Percentiles rank a stretch among this genome's conserved stretches.
Conservation (phyloP, 805 yeast species). For the Kuraishia cidri region DNA sequence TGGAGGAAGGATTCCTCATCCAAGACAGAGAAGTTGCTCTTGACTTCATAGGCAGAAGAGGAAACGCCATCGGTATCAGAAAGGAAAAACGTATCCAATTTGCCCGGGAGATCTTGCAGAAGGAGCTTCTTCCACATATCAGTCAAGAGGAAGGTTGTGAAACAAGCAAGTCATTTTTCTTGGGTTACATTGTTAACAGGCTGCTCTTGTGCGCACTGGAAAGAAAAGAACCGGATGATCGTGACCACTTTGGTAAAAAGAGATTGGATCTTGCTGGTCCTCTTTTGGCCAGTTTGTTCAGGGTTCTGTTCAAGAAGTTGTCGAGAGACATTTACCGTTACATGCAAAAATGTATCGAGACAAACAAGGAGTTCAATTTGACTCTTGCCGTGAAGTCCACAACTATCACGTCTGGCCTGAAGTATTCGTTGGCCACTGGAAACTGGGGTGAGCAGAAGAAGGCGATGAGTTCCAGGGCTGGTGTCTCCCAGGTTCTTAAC, state of each 20-base stretch:
- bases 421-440: conserved; percentile 97
- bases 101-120: conserved; percentile 93
- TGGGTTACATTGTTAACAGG: conserved; percentile 97
- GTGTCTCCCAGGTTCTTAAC: conserved; percentile 97
- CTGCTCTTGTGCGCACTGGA: conserved; percentile 91
- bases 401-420: conserved; percentile 94
- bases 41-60: conserved; percentile 97
- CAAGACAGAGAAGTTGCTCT: conserved; percentile 98
- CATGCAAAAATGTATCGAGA: conserved; percentile 98
- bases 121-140: conserved; percentile 94
- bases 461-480: conserved; percentile 98
- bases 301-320: conserved; percentile 87
- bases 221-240: conserved; percentile 96
- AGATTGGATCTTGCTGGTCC: conserved; percentile 99
- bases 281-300: conserved; percentile 86
- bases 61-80: conserved; percentile 91
- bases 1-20: conserved; percentile 96
- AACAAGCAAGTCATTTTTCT: conserved; percentile 91
- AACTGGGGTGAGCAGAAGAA: conserved; percentile 99
- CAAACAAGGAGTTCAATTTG: conserved; percentile 93
- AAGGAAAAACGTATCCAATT: conserved; percentile 97
- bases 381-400: conserved; percentile 95
- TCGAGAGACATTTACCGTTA: conserved; percentile 96
- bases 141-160: conserved; percentile 97
- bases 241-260: conserved; percentile 99